Evolutionary conservation across 139 green algal genomes (phyloP).

Genomic region (Mesostigma viride): DNA sequence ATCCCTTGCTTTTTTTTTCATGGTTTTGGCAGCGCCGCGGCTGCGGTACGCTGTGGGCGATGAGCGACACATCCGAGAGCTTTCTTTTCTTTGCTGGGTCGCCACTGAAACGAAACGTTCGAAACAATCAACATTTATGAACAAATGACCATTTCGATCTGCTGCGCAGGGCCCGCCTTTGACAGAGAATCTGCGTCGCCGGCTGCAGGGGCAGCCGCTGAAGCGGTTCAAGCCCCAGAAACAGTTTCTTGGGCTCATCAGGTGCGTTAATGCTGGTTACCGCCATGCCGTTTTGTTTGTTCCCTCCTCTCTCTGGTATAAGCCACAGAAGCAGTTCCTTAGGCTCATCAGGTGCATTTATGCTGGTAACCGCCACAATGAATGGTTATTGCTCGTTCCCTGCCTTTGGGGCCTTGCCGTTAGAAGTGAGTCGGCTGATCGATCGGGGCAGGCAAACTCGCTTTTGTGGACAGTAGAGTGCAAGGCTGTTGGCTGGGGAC

Average conservation of each 20-base stretch:
- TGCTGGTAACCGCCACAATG: not conserved
- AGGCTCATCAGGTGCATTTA: constrained; percentile 47
- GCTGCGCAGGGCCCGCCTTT: constrained; percentile 40
- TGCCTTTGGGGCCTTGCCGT: no score
- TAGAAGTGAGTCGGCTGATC: no score
- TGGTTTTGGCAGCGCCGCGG: no score
- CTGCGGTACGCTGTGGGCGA: no score
- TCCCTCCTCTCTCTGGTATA: no score
- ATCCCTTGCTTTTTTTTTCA: no score
- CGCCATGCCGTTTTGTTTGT: not conserved
- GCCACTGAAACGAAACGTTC: not conserved
- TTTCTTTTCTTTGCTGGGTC: not conserved
- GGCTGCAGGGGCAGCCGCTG: constrained; percentile 49
- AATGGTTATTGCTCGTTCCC: no score
- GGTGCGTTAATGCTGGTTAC: not conserved
- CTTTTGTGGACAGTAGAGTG: no score
- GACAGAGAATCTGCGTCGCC: constrained; percentile 65
- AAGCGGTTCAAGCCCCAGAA: constrained; percentile 65
- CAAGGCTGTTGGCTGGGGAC: no score
- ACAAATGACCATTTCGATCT: not conserved
- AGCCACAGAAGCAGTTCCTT: constrained; percentile 65
- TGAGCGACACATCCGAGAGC: no score
- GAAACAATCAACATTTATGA: not conserved
- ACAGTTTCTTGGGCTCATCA: constrained; percentile 69
- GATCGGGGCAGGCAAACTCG: no score